Evolutionary conservation across 768 basidiomycete genomes (phyloP).

Genomic region (Leucogyrophana mollusca): DNA sequence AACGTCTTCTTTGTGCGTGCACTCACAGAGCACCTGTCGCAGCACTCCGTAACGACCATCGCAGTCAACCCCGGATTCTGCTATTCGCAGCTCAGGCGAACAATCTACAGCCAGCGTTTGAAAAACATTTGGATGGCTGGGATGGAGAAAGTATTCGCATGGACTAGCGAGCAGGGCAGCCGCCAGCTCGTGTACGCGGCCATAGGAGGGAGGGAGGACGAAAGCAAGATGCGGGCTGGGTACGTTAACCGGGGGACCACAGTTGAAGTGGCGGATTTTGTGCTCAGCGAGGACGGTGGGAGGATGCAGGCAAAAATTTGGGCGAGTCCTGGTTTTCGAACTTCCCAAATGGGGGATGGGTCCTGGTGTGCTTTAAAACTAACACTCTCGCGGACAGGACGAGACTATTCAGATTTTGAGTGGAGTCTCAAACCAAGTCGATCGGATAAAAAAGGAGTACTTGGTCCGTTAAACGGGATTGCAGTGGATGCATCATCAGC

Average conservation of each 20-base stretch:
- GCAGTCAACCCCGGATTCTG: constrained; percentile 31
- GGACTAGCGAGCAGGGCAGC: constrained; percentile 31
- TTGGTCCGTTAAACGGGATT: no score
- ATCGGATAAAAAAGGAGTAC: constrained; percentile 26
- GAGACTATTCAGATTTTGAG: constrained; percentile 26
- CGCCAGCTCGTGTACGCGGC: constrained; percentile 33
- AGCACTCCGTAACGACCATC: constrained; percentile 21
- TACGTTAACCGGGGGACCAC: constrained; percentile 13
- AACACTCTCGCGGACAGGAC: constrained; percentile 10
- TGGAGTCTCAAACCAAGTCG: constrained; percentile 5
- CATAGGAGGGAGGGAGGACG: constrained; percentile 19
- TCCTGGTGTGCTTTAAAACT: neutral
- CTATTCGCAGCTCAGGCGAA: constrained; percentile 21
- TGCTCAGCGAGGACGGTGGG: constrained; percentile 28
- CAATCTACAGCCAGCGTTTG: neutral
- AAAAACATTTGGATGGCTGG: neutral
- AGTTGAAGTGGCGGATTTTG: constrained; percentile 30
- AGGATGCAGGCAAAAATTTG: constrained; percentile 29
- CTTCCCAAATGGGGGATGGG: no score
- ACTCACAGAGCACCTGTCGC: constrained; percentile 19
- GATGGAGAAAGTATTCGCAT: constrained; percentile 10
- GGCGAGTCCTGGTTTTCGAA: constrained; percentile 21
- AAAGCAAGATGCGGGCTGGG: constrained; percentile 19
- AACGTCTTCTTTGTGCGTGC: constrained; percentile 30
- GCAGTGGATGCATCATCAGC: no score